Conservation (phyloP, 1,284 basidiomycete species). For the Sutorius eximius region DNA sequence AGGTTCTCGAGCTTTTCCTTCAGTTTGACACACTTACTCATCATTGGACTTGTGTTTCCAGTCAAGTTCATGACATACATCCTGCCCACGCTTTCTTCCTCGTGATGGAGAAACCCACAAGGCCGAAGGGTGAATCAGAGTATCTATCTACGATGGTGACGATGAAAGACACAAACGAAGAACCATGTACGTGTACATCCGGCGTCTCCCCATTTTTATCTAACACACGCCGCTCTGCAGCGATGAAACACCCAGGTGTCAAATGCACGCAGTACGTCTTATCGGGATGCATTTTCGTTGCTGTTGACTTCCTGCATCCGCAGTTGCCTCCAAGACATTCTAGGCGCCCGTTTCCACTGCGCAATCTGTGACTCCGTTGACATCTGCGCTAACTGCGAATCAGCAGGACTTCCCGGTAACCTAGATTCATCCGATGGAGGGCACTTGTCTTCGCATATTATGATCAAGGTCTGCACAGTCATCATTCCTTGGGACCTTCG, state of each 20-base stretch:
- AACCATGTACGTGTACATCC: conserved; percentile 53
- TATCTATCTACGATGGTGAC: conserved; percentile 26
- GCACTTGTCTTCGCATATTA: conserved; percentile 81
- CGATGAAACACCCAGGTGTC: conserved; percentile 69
- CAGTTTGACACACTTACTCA: conserved; percentile 6
- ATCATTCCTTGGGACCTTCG: neutral
- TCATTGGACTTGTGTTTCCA: conserved; percentile 1
- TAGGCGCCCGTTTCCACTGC: conserved; percentile 89
- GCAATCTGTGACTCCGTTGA: conserved; percentile 81
- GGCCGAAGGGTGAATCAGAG: conserved; percentile 44
- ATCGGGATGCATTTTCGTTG: neutral
- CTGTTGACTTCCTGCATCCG: neutral
- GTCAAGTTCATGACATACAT: conserved; percentile 86
- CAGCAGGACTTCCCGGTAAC: conserved; percentile 78
- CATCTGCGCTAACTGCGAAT: conserved; percentile 88
- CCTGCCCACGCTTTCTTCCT: conserved; percentile 83
- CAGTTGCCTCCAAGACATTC: conserved; percentile 85
- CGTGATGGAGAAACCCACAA: conserved; percentile 61
- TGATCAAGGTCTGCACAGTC: conserved; percentile 75
- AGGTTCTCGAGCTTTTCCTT: conserved; percentile 44
- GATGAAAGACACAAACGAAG: conserved; percentile 47
- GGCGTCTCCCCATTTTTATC: neutral
- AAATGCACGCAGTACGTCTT: conserved; percentile 74
- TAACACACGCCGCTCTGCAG: conserved; percentile 38
- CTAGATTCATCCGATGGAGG: conserved; percentile 73